phyloP scores from a whole-genome alignment of 1,284 basidiomycete genomes.

The Pascua sp. region DNA sequence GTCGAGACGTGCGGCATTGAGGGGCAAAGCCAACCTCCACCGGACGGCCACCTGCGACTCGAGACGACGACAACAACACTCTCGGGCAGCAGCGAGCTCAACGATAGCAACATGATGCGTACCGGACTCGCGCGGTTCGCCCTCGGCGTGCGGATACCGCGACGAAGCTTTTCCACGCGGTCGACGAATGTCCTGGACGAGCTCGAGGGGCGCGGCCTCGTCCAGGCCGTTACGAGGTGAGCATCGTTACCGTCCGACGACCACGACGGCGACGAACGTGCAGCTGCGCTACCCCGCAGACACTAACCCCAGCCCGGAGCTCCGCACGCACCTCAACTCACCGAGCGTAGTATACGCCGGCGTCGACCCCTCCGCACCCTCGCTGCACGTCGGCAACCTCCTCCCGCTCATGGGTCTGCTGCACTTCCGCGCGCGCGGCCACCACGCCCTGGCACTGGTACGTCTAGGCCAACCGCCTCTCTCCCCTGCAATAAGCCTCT shows the following conservation, averaged over 20 bases:
- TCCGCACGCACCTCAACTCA: slow-evolving; percentile 33
- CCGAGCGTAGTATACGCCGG: slow-evolving; percentile 72
- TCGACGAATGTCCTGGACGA: slow-evolving; percentile 42
- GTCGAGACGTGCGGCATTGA: no score
- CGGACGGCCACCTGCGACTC: no score
- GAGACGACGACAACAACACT: no score
- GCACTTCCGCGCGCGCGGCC: slow-evolving; percentile 80
- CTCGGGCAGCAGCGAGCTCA: no score
- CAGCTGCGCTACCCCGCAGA: background rate
- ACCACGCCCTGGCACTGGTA: slow-evolving; percentile 76
- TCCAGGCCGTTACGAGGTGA: slow-evolving; percentile 51
- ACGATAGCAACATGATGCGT: no score
- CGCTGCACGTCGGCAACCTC: slow-evolving; percentile 90
- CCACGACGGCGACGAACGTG: background rate
- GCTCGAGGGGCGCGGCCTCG: slow-evolving; percentile 50
- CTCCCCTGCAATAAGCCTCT: background rate
- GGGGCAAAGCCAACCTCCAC: no score
- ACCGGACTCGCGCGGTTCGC: no score
- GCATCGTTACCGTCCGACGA: background rate
- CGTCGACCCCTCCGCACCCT: slow-evolving; percentile 84
- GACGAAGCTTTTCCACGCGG: background rate
- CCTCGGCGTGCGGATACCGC: background rate
- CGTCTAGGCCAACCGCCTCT: slow-evolving; percentile 28
- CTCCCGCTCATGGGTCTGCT: slow-evolving; percentile 80
- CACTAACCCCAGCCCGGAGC: slow-evolving; percentile 26